Evolutionary conservation across 2,329 filamentous ascomycete genomes (phyloP), one percentile per base, ranked within the genome.

Genomic region (Neofusicoccum sp.): DNA sequence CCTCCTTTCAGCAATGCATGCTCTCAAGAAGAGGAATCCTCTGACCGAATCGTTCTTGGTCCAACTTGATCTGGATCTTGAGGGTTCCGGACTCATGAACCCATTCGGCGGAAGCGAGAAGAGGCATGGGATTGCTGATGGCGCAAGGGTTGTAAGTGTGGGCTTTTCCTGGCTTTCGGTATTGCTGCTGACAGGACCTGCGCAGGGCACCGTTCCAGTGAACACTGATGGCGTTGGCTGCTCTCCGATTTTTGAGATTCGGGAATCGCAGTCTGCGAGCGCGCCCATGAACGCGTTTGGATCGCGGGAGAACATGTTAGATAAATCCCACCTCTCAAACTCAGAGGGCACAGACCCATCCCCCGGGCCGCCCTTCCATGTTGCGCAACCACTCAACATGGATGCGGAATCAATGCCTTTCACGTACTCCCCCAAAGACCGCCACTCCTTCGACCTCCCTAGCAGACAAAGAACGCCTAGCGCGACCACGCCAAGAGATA

Each of bases 31-130:
- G 62, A 89, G 90, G 68, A 97, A 96, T 66, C 93, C 93, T 0
- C 80, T 99, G 53, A 96, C 93, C 0, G 93, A 97, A 71, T 97
- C 93, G 0, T 98, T 98, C 77, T 79, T 98, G 36, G 90, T 95
- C 3, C 95, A 98, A 73, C 80, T 98, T 4, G 92, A 98, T 66
- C 89, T 97, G 14, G 95, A 99, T 69, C 82, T 98, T 3, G 90
- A 96, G 72, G 87, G 86, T 9, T 80, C 91, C 28, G 86, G 86
- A 11, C 75, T 86, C 16, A 11, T 53, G 47, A 12, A 26, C n/a
- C 16, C 20, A 4, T 48, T 48, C n/a, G 28, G 28, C 20, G 58
- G 57, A 26, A 57, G 43, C 11, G 7, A 9, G 12, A 31, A 49
- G 1, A 16, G 9, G 2, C 16, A 26, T 9, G 3, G 1, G 14